Base-by-base conservation (phyloP, 495 filamentous ascomycete genomes). In the Penicillium ochrochloron region DNA sequence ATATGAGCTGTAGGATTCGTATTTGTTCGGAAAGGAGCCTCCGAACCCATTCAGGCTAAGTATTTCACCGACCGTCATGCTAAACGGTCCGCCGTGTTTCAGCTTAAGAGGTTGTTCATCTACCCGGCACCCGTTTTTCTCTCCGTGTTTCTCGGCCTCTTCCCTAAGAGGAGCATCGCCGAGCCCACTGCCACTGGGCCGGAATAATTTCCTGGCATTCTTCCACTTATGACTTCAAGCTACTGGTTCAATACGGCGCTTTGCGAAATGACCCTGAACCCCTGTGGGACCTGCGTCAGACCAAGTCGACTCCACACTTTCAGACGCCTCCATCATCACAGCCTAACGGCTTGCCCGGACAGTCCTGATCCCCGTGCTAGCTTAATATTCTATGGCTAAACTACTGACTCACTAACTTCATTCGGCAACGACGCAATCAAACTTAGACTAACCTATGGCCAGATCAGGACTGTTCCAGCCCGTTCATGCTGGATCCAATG, bases 71-170 rank as follows among this genome's bases (percentile, higher is more conserved):
- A 44, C 37, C 29, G 33, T 48, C 21, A 56, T 57, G 48, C 29
- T 62, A 59, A 62, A 61, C 42, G 64, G 59, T 55, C 62, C 65
- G 60, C 63, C 35, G 8, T 61, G 70, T 73, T 73, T 73, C 70
- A 73, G 21, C 57, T 68, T 70, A 54, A 69, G 48, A 39, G 55
- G 37, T 46, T 15, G 37, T 42, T 66, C 65, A 70, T 70, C 59
- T 67, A 60, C 54, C 39, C 57, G 46, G 67, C 19, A 60, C 57
- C 54, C 54, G 0, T 35, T 29, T 31, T 17, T 33, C 9, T 35
- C 21, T 39, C 34, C 44, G 62, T 60, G 50, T 23, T 27, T 35
- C 29, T 66, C 68, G 68, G 68, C 56, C 51, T 52, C 57, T 10
- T 46, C 52, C 61, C 62, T 53, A 44, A 65, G 54, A 27, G 42